A percentile compares a stretch with the other conserved stretches of the same genome.
Conservation (phyloP, 2,329 filamentous ascomycete genomes). For the Aspergillus sp. region DNA sequence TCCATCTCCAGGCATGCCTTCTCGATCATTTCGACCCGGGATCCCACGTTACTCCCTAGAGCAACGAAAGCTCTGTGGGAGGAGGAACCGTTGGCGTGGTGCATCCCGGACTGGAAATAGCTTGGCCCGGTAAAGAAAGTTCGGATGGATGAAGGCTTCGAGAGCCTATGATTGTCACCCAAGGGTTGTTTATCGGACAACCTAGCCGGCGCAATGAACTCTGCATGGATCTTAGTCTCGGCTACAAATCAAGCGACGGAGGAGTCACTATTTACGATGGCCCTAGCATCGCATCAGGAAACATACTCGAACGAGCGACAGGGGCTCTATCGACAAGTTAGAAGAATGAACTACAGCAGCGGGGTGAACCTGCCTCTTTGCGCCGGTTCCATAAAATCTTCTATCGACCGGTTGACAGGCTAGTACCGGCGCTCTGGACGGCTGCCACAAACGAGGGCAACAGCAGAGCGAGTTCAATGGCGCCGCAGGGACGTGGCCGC, state of each 20-base stretch:
- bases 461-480: conserved; percentile 4
- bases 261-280: no score
- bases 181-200: conserved; percentile 1
- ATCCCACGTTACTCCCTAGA: conserved; percentile 83
- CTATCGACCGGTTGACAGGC: conserved; percentile 1
- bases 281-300: no score
- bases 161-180: conserved; percentile 4
- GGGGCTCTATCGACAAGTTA: conserved; percentile 8
- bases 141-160: conserved; percentile 1
- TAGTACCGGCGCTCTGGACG: background rate
- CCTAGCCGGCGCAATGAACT: background rate
- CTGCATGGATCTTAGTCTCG: background rate
- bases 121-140: conserved; percentile 7
- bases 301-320: conserved; percentile 6
- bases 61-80: conserved; percentile 62
- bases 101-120: conserved; percentile 11
- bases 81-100: conserved; percentile 5
- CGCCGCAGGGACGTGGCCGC: conserved; percentile 9
- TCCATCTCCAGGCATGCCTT: conserved; percentile 72
- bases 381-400: conserved; percentile 5
- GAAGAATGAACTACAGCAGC: conserved; percentile 2
- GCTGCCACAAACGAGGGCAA: conserved; percentile 1
- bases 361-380: conserved; percentile 11
- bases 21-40: conserved; percentile 78
- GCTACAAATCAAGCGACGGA: no score